These are phyloP conservation scores for Penicillium macrosclerotiorum DNA, from an alignment of 495 filamentous ascomycete genomes.

Conservation along the genomic window DNA sequence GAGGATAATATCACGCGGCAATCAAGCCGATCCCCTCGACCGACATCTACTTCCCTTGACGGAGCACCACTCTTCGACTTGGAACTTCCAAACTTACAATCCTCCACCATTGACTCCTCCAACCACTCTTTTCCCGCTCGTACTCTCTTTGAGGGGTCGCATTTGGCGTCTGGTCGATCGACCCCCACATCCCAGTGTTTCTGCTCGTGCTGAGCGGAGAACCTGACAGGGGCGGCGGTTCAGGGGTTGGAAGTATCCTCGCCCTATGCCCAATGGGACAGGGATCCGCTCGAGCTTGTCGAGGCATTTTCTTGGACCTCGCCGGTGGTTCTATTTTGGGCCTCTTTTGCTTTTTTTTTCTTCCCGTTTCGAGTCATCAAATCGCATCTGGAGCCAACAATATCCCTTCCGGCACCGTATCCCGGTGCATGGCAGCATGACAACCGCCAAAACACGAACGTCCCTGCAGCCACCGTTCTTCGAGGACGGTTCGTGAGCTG, in stretches of 20 bases:
- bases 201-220: conserved; percentile 26
- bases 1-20: background rate
- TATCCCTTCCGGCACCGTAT: background rate
- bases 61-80: too few relatives aligned
- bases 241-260: conserved; percentile 23
- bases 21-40: too few relatives aligned
- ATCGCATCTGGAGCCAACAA: too few relatives aligned
- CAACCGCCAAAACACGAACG: conserved; percentile 8
- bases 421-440: conserved; percentile 2
- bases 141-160: background rate
- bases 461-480: conserved; percentile 3
- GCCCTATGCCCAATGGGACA: conserved; percentile 8
- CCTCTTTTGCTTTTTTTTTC: background rate
- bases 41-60: too few relatives aligned
- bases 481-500: conserved; percentile 16
- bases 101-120: background rate
- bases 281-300: conserved; percentile 5
- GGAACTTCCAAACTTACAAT: too few relatives aligned
- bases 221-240: conserved; percentile 27
- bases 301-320: background rate
- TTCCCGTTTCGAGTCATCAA: too few relatives aligned
- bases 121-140: background rate
- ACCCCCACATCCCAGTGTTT: conserved; percentile 26
- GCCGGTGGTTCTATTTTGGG: background rate
- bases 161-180: conserved; percentile 19